phyloP scores from a whole-genome alignment of 345 rosid genomes.

The Tarenaya hassleriana region DNA sequence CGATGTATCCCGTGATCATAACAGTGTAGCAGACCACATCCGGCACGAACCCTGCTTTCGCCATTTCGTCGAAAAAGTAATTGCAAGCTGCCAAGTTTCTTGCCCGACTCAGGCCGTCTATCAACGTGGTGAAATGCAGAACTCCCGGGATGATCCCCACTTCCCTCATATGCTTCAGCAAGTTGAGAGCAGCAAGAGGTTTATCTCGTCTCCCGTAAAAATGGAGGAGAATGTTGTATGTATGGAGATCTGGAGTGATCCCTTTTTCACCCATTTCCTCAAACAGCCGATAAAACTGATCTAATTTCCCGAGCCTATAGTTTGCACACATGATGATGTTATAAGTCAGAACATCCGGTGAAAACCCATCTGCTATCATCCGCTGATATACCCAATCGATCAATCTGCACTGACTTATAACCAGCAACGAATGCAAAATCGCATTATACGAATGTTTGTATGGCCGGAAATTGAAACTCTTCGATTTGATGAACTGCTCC shows the following conservation, averaged over 20 bases:
- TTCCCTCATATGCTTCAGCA: slow-evolving; percentile 78
- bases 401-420: slow-evolving; percentile 54
- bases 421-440: slow-evolving; percentile 50
- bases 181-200: slow-evolving; percentile 69
- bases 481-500: slow-evolving; percentile 73
- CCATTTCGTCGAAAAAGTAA: slow-evolving; percentile 71
- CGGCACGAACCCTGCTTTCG: slow-evolving; percentile 50
- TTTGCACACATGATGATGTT: slow-evolving; percentile 67
- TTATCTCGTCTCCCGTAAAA: slow-evolving; percentile 78
- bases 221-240: slow-evolving; percentile 75
- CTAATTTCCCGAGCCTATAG: slow-evolving; percentile 64
- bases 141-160: slow-evolving; percentile 53
- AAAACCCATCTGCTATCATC: slow-evolving; percentile 57
- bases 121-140: slow-evolving; percentile 80
- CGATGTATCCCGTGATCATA: slow-evolving; percentile 69
- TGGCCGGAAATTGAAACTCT: slow-evolving; percentile 65
- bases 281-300: slow-evolving; percentile 55
- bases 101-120: slow-evolving; percentile 83
- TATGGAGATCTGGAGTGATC: slow-evolving; percentile 65
- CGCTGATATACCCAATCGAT: slow-evolving; percentile 84
- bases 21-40: slow-evolving; percentile 87
- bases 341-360: slow-evolving; percentile 61
- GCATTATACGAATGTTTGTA: slow-evolving; percentile 78
- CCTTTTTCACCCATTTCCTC: slow-evolving; percentile 70
- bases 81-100: slow-evolving; percentile 81